Conservation (phyloP, 2,329 filamentous ascomycete genomes). For the Pestalotiopsis sp. region DNA sequence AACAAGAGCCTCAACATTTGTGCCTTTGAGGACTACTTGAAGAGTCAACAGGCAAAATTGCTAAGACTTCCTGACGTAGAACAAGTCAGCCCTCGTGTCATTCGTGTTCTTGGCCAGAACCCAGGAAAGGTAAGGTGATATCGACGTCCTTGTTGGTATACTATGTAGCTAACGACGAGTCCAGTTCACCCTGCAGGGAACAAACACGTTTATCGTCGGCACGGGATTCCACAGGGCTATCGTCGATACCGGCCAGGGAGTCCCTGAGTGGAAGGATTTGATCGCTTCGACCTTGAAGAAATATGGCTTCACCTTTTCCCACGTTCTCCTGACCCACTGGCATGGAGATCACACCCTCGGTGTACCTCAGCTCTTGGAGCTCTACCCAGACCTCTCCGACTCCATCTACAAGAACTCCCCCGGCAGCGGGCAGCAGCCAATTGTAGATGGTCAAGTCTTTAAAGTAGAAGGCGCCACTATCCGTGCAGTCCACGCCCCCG, state of each 20-base stretch:
- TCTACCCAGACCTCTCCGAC: constrained; percentile 59
- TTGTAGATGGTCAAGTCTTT: constrained; percentile 55
- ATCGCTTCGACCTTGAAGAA: constrained; percentile 34
- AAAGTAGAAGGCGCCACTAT: constrained; percentile 42
- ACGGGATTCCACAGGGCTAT: constrained; percentile 63
- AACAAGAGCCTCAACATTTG: constrained; percentile 49
- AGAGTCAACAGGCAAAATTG: constrained; percentile 36
- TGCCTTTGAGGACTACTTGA: constrained; percentile 51
- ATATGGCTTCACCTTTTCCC: constrained; percentile 35
- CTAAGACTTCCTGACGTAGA: constrained; percentile 42
- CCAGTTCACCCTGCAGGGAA: constrained; percentile 61
- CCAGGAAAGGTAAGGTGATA: constrained; percentile 38
- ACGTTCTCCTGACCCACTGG: constrained; percentile 84
- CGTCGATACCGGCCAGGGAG: constrained; percentile 74
- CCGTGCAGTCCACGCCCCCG: constrained; percentile 43
- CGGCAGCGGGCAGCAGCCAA: constrained; percentile 49
- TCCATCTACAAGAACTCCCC: constrained; percentile 68
- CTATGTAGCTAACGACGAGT: not conserved
- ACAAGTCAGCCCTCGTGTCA: constrained; percentile 41
- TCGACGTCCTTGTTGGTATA: no score
- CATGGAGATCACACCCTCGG: constrained; percentile 84
- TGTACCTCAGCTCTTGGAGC: constrained; percentile 64
- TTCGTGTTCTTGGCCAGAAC: constrained; percentile 47
- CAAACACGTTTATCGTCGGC: constrained; percentile 79
- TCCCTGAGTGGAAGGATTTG: constrained; percentile 55